These are phyloP conservation scores for Monosporascus sp. DNA, from an alignment of 2,329 filamentous ascomycete genomes.

Conservation along the genomic window DNA sequence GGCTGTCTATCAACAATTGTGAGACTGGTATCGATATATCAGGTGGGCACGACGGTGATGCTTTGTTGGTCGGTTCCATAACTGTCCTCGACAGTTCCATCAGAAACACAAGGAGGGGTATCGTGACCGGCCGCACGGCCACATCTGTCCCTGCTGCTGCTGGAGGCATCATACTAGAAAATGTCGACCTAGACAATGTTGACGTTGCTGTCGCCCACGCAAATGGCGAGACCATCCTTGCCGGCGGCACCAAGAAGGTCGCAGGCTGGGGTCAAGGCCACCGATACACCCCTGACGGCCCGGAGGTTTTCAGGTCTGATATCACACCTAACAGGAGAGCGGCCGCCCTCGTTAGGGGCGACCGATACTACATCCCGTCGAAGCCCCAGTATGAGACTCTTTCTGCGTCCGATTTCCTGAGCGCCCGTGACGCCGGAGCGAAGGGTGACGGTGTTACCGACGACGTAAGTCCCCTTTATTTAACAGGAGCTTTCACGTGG, in stretches of 20 bases:
- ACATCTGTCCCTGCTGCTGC: conserved; percentile 38
- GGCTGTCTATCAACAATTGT: conserved; percentile 54
- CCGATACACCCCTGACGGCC: conserved; percentile 44
- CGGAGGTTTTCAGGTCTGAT: conserved; percentile 41
- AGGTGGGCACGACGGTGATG: conserved; percentile 35
- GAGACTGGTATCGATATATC: conserved; percentile 56
- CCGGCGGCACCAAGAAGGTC: conserved; percentile 48
- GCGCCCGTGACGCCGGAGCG: conserved; percentile 48
- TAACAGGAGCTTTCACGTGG: conserved; percentile 34
- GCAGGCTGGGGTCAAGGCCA: conserved; percentile 64
- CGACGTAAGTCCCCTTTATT: conserved; percentile 46
- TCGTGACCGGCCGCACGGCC: conserved; percentile 55
- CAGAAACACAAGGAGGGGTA: conserved; percentile 55
- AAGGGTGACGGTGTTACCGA: conserved; percentile 67
- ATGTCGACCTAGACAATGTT: conserved; percentile 33
- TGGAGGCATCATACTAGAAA: conserved; percentile 54
- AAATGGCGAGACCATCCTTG: conserved; percentile 41
- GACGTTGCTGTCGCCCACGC: conserved; percentile 34
- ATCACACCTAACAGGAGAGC: conserved; percentile 44
- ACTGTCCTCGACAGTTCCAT: conserved; percentile 66
- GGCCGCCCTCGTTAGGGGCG: conserved; percentile 43
- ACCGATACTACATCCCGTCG: conserved; percentile 54
- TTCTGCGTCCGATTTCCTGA: conserved; percentile 53
- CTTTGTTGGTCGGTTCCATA: conserved; percentile 62
- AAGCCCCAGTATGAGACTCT: conserved; percentile 67